These are phyloP conservation scores for Sporobolomyces roseus DNA, from an alignment of 768 basidiomycete species.

Conservation along the genomic window DNA sequence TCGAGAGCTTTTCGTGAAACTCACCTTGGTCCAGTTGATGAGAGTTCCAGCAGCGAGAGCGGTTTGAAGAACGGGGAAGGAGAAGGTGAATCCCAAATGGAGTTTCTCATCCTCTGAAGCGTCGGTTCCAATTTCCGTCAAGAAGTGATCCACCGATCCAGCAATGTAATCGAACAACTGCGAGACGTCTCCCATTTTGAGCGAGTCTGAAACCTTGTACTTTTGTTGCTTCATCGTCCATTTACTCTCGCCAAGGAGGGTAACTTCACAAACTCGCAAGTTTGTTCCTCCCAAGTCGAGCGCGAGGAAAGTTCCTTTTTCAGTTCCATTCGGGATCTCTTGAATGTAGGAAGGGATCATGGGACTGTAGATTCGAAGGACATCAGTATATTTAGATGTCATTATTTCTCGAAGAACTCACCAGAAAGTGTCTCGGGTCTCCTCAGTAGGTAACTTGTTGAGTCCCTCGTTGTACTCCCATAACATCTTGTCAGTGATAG, in stretches of 20 bases:
- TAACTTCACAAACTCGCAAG: conserved; percentile 73
- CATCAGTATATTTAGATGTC: neutral
- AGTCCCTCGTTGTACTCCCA: conserved; percentile 74
- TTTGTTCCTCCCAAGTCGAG: conserved; percentile 97
- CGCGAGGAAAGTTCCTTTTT: conserved; percentile 92
- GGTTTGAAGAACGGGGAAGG: conserved; percentile 83
- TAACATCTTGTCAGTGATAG: conserved; percentile 74
- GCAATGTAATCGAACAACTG: conserved; percentile 95
- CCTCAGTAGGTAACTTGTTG: conserved; percentile 61
- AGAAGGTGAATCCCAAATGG: conserved; percentile 84
- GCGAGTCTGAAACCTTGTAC: conserved; percentile 86
- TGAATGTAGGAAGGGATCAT: conserved; percentile 87
- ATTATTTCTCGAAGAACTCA: conserved; percentile 45
- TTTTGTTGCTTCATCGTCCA: conserved; percentile 91
- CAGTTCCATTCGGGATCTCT: conserved; percentile 88
- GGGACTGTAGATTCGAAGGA: conserved; percentile 27
- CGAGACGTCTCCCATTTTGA: conserved; percentile 87
- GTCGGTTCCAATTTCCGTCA: conserved; percentile 61
- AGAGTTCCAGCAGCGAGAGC: conserved; percentile 85
- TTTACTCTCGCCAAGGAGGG: conserved; percentile 79
- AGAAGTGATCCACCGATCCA: conserved; percentile 89
- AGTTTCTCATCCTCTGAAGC: conserved; percentile 48
- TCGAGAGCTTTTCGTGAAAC: neutral
- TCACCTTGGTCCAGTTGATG: conserved; percentile 58
- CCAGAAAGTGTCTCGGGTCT: conserved; percentile 54